phyloP scores from a whole-genome alignment of 257 asterid genomes.

The Solanum gandarillasii region DNA sequence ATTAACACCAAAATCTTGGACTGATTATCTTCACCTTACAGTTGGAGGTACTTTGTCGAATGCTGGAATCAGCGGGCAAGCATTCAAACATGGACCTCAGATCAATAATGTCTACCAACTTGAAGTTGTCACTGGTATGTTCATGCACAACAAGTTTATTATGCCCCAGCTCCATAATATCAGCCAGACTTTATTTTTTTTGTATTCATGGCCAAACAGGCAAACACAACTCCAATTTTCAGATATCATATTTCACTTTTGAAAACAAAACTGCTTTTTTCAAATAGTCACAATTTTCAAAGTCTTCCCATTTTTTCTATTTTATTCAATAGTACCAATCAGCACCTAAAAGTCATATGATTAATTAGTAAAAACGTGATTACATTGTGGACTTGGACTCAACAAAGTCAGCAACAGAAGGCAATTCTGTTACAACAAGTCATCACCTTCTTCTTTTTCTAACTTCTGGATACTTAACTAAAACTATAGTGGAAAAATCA shows the following conservation, averaged over 20 bases:
- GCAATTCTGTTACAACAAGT: background rate
- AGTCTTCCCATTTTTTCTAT: background rate
- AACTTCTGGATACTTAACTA: background rate
- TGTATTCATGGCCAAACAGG: background rate
- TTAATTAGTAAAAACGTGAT: background rate
- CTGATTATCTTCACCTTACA: constrained; percentile 84
- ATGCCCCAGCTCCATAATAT: background rate
- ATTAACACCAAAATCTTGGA: constrained; percentile 86
- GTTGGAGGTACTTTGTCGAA: constrained; percentile 93
- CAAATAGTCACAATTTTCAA: background rate
- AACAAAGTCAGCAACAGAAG: background rate
- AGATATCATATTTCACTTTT: background rate
- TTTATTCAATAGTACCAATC: background rate
- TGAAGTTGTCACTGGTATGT: constrained; percentile 79
- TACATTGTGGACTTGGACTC: background rate
- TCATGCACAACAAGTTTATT: background rate
- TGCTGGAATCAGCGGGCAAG: constrained; percentile 95
- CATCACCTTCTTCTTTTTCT: background rate
- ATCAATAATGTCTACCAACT: constrained; percentile 78
- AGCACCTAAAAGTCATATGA: background rate
- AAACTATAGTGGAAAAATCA: background rate
- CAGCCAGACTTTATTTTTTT: background rate
- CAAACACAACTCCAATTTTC: background rate
- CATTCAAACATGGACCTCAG: constrained; percentile 87
- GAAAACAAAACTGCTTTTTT: background rate